These are phyloP conservation scores for Chlorophyllum brunneum DNA, from an alignment of 768 basidiomycete genomes.

Conservation along the genomic window DNA sequence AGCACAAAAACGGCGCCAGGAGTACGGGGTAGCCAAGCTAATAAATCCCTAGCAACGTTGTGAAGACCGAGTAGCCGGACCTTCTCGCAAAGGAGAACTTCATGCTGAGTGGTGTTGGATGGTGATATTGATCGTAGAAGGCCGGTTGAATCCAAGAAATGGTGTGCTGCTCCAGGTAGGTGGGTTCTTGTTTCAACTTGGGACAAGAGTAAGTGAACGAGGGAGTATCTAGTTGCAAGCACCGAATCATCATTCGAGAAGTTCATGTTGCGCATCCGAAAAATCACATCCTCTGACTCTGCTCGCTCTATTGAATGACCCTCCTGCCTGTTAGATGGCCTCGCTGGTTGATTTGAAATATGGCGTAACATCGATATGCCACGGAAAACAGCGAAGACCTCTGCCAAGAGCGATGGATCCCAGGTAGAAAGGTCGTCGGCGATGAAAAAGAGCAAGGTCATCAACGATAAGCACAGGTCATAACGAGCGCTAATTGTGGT, in stretches of 20 bases:
- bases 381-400: slow-evolving; percentile 79
- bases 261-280: slow-evolving; percentile 71
- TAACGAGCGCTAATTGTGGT: slow-evolving; percentile 70
- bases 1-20: slow-evolving; percentile 74
- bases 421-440: slow-evolving; percentile 58
- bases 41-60: slow-evolving; percentile 55
- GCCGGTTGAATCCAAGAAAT: slow-evolving; percentile 64
- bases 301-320: slow-evolving; percentile 10
- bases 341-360: slow-evolving; percentile 54
- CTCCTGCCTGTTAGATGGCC: slow-evolving; percentile 19
- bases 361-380: slow-evolving; percentile 70
- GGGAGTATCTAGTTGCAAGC: slow-evolving; percentile 51
- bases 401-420: slow-evolving; percentile 62
- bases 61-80: slow-evolving; percentile 63
- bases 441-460: slow-evolving; percentile 69
- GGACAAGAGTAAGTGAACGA: slow-evolving; percentile 59
- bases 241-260: slow-evolving; percentile 46
- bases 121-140: slow-evolving; percentile 68
- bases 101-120: slow-evolving; percentile 60
- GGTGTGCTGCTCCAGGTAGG: slow-evolving; percentile 61
- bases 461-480: slow-evolving; percentile 63
- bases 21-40: slow-evolving; percentile 77
- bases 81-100: slow-evolving; percentile 69
- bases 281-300: slow-evolving; percentile 55
- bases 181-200: slow-evolving; percentile 44